Base-by-base conservation (phyloP, 768 basidiomycete genomes). In the Fibroporia radiculosa region DNA sequence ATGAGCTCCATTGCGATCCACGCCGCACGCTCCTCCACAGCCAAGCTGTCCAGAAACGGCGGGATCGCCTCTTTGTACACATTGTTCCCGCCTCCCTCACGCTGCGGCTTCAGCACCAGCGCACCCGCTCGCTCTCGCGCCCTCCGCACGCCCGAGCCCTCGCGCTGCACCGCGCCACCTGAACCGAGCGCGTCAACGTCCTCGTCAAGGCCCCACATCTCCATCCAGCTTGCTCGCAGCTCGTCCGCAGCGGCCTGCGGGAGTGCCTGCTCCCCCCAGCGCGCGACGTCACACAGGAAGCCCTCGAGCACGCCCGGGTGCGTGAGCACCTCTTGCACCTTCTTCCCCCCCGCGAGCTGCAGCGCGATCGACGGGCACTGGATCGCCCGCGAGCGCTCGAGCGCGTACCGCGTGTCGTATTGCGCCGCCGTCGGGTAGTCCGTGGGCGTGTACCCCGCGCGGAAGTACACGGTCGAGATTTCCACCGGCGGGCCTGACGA, bases 1-100 rank as follows among this genome's bases (percentile, higher is more conserved):
- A 99, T 99, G 54, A 98, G 67, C 48, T 85, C 82, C 95, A 98
- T 97, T 25, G 93, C 86, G 43, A 97, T 92, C 88, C 95, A 99
- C 2, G 87, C 92, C 50, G 78, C 73, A 6, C 82, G 74, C 56
- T 88, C 86, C 42, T 68, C 57, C 1, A 55, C 61, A 0, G 75
- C 74, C 2, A 97, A 68, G 5, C 56, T 56, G 12, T 82, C 77
- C 2, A 99, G 67, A 63, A 91, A 92, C 0, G 68, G 51, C 0
- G 87, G 88, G 39, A 97, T 95, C 38, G 81, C 79, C 2, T 68
- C 68, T 48, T 86, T 85, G 66, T 97, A 98, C 20, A 98, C 75
- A 55, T 99, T 99, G 56, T 97, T 96, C 6, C 95, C 95, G 1
- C 95, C 95, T 1, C 95, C 95, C 68, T 99, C 95, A n/a, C 93